Conservation (phyloP, 208 protist species). For the Leishmania tropica region DNA sequence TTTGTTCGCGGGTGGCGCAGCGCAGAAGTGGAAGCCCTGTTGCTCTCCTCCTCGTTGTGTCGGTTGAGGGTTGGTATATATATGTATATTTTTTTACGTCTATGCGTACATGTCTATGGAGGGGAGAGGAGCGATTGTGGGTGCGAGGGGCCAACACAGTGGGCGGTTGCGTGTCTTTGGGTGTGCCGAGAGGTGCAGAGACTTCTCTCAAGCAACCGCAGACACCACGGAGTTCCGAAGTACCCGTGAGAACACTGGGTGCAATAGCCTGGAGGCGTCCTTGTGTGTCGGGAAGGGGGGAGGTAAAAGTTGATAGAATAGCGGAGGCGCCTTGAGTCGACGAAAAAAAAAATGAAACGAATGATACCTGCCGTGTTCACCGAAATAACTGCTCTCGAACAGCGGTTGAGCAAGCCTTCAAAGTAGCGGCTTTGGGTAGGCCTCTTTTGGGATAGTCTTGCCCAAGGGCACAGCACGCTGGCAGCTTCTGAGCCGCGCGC, state of each 20-base stretch:
- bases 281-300: no score
- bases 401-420: neutral
- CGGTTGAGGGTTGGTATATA: neutral
- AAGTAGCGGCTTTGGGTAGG: neutral
- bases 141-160: neutral
- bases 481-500: neutral
- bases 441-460: neutral
- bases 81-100: neutral
- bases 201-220: neutral
- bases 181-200: neutral
- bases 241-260: neutral
- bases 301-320: neutral
- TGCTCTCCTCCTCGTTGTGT: neutral
- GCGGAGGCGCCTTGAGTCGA: neutral
- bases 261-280: neutral
- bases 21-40: neutral
- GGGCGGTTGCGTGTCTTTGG: neutral
- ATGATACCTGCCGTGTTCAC: neutral
- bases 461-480: neutral
- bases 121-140: neutral
- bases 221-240: neutral
- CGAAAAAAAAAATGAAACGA: neutral
- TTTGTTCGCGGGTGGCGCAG: neutral
- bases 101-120: constrained; percentile 13
- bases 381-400: neutral